A percentile compares a stretch with the other conserved stretches of the same genome.
phyloP scores from a whole-genome alignment of 1,284 basidiomycete species.

The Trichosporon inkin region DNA sequence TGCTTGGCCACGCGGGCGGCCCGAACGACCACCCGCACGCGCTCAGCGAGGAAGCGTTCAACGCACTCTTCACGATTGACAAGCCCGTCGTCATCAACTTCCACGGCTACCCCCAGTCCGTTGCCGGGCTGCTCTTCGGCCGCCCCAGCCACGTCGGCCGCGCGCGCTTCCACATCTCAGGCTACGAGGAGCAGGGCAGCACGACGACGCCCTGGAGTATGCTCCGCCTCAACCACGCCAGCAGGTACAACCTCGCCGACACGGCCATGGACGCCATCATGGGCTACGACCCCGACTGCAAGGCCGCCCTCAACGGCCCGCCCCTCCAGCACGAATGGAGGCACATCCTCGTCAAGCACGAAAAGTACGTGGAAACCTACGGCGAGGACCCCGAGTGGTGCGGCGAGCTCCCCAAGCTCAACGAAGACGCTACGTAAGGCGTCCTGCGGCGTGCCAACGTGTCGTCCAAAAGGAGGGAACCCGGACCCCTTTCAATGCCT shows the following conservation, averaged over 20 bases:
- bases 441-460: no score
- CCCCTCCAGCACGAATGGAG: slow-evolving; percentile 46
- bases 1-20: slow-evolving; percentile 54
- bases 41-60: slow-evolving; percentile 61
- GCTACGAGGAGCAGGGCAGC: slow-evolving; percentile 53
- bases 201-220: slow-evolving; percentile 55
- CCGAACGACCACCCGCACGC: slow-evolving; percentile 55
- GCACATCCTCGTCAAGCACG: slow-evolving; percentile 46
- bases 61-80: slow-evolving; percentile 66
- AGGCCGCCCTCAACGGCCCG: slow-evolving; percentile 45
- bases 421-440: background rate
- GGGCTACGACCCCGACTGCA: slow-evolving; percentile 35
- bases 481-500: no score
- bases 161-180: slow-evolving; percentile 47
- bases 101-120: slow-evolving; percentile 59
- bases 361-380: slow-evolving; percentile 48
- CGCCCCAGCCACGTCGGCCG: slow-evolving; percentile 47
- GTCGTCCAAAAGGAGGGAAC: no score
- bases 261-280: slow-evolving; percentile 49
- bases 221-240: slow-evolving; percentile 52
- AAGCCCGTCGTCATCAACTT: slow-evolving; percentile 73
- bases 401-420: slow-evolving; percentile 36
- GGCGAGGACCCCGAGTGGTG: slow-evolving; percentile 49
- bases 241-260: slow-evolving; percentile 52
- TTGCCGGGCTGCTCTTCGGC: slow-evolving; percentile 47